Evolutionary conservation across 768 basidiomycete species (phyloP).

Genomic region (Leucocoprinus leucothites): DNA sequence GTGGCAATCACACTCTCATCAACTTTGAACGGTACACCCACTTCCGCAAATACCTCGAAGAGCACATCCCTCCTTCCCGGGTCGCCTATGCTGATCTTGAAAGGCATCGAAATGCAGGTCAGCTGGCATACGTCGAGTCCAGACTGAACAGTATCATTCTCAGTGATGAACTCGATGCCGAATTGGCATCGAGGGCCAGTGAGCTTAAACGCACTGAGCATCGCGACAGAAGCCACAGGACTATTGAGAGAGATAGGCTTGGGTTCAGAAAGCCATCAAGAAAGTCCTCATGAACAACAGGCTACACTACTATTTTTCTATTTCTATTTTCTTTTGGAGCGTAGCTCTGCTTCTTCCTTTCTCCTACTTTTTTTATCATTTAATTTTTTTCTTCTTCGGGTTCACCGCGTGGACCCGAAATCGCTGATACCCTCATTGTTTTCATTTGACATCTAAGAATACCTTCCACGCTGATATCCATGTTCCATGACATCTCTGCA

Average conservation of each 20-base stretch:
- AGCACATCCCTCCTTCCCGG: slow-evolving; percentile 21
- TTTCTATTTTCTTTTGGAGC: too few relatives aligned
- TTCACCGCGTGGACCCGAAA: too few relatives aligned
- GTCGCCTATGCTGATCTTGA: slow-evolving; percentile 22
- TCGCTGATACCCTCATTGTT: not conserved
- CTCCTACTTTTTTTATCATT: too few relatives aligned
- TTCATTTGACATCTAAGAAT: not conserved
- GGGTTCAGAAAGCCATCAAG: slow-evolving; percentile 19
- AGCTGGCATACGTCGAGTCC: too few relatives aligned
- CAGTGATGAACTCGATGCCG: slow-evolving; percentile 22
- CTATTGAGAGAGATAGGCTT: slow-evolving; percentile 19
- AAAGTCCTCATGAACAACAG: not conserved
- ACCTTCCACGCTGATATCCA: not conserved
- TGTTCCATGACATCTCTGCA: not conserved
- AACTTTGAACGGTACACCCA: slow-evolving; percentile 39
- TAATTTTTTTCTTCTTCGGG: too few relatives aligned
- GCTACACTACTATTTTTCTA: not conserved
- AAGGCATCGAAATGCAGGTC: too few relatives aligned
- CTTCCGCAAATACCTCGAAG: slow-evolving; percentile 34
- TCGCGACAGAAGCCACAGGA: slow-evolving; percentile 17
- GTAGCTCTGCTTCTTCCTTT: too few relatives aligned
- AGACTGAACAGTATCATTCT: too few relatives aligned
- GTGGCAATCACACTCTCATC: slow-evolving; percentile 34
- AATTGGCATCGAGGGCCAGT: slow-evolving; percentile 31
- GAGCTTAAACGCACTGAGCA: slow-evolving; percentile 27